phyloP scores from a whole-genome alignment of 306 rosid species.

The Gastrolobium villosum region DNA sequence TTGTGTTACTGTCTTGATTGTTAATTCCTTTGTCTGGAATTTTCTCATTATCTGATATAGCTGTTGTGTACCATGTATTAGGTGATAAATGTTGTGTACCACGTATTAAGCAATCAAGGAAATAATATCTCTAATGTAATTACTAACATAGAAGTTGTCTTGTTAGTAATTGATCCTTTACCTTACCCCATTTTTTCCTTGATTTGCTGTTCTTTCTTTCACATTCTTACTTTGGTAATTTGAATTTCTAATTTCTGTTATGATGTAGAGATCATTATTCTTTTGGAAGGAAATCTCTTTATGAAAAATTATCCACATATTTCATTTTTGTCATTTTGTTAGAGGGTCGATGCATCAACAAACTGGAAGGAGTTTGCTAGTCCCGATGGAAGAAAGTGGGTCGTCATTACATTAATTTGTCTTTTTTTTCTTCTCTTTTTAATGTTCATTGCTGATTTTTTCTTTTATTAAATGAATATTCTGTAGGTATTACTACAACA shows the following conservation, averaged over 20 bases:
- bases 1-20: conserved; percentile 55
- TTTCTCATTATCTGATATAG: conserved; percentile 35
- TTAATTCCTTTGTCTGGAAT: conserved; percentile 35
- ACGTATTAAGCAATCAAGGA: too few relatives aligned
- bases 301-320: conserved; percentile 48
- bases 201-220: conserved; percentile 45
- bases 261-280: conserved; percentile 31
- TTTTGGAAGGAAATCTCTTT: conserved; percentile 43
- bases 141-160: conserved; percentile 17
- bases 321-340: conserved; percentile 54
- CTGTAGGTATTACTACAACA: conserved; percentile 87
- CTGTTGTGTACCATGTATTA: too few relatives aligned
- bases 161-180: conserved; percentile 35
- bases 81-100: too few relatives aligned
- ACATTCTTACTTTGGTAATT: conserved; percentile 29
- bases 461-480: conserved; percentile 46
- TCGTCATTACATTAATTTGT: conserved; percentile 39
- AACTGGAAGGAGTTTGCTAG: conserved; percentile 93
- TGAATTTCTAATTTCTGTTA: conserved; percentile 35
- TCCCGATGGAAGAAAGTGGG: conserved; percentile 94
- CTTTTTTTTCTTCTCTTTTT: conserved; percentile 28
- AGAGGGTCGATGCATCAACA: conserved; percentile 96
- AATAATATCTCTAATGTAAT: too few relatives aligned
- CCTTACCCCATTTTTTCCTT: conserved; percentile 39
- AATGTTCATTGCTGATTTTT: conserved; percentile 38